Evolutionary conservation across 805 yeast genomes (phyloP), one percentile per base, ranked within the genome.

Genomic region (Maudiozyma saulgeensis): DNA sequence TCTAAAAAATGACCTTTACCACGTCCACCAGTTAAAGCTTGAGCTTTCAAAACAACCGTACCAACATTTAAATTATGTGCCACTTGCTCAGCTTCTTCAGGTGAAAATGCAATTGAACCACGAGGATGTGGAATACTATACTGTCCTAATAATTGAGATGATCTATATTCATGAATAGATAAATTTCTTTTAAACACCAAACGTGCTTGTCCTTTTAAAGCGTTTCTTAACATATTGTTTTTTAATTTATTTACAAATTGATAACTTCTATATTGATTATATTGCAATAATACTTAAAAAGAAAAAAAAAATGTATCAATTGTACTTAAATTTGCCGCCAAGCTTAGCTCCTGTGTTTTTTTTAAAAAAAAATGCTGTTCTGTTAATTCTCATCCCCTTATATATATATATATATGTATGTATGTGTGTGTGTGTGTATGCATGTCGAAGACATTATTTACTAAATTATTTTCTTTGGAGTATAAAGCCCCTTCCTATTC

Each of bases 21-120:
- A 74, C 99, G 84, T 67, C 99, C 99, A 74, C 99, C 99, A 51
- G 99, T 90, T 64, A 93, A 79, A 45, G 96, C 97, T 75, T 93
- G 99, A 53, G 99, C 99, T 77, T 93, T 93, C 70, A 93, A 78
- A 55, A 93, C 99, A 71, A 93, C 75, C 63, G 82, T 81, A 57
- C 86, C 77, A 59, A 78, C 77, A 12, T 57, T 53, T 64, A 93
- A 77, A 50, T 75, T 71, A 72, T 82, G 78, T 59, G 98, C 98
- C 48, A 83, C 81, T 51, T 82, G 76, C 68, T 68, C 86, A 41
- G 98, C 98, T 56, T 84, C 95, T 63, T 85, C 84, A 45, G 96
- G 82, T 46, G 96, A 85, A 61, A 82, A 78, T 56, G 98, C 95
- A 53, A 96, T 93, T 56, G 76, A 81, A 64, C 99, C 99, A 50